Conservation (phyloP, 257 asterid genomes). For the Solanum phureja region DNA sequence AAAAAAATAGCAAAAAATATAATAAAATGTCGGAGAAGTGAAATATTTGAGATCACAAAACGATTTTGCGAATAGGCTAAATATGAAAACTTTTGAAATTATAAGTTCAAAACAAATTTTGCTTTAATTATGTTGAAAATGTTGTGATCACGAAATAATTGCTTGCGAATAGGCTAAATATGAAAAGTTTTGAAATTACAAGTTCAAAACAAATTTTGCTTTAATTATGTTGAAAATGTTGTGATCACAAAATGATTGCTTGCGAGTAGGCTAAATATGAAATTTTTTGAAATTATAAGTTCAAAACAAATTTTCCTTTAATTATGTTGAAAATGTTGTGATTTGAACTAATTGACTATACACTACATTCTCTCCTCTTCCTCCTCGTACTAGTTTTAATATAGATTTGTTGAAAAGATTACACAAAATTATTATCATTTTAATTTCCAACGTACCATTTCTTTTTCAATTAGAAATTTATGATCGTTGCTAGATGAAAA, state of each 20-base stretch:
- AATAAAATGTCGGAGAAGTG: not conserved
- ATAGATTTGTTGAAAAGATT: not conserved
- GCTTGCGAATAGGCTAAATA: too few species aligned
- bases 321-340: not conserved
- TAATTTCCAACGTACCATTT: not conserved
- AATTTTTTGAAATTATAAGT: not conserved
- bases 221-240: not conserved
- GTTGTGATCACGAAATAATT: not conserved
- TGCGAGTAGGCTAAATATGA: too few species aligned
- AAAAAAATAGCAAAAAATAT: not conserved
- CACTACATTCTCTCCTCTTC: not conserved
- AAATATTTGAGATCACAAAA: not conserved
- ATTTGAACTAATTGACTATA: not conserved
- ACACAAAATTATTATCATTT: not conserved
- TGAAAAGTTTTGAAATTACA: not conserved
- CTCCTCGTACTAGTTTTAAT: not conserved
- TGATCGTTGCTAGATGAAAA: not conserved
- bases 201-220: not conserved
- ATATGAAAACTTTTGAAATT: not conserved
- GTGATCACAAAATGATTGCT: not conserved
- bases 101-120: not conserved
- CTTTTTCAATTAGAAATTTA: not conserved
- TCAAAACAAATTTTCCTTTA: not conserved
- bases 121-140: too few species aligned
- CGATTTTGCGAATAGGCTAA: too few species aligned